Conservation (phyloP, 345 rosid species). For the Noccaea bulbosa region DNA sequence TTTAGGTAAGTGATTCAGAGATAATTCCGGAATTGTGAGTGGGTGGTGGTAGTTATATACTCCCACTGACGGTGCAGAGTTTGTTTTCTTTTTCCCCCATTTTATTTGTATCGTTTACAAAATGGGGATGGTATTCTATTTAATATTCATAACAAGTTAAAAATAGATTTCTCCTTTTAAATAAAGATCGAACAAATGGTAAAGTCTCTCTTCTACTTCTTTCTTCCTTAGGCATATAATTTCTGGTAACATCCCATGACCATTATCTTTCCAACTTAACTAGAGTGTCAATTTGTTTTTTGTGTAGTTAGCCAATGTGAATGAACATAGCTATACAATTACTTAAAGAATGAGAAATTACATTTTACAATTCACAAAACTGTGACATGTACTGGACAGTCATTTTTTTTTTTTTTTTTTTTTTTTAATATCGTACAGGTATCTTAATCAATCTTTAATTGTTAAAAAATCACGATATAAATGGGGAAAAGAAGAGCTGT, state of each 20-base stretch:
- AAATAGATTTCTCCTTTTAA: not conserved
- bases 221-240: not conserved
- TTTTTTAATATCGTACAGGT: too few relatives aligned
- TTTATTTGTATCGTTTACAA: not conserved
- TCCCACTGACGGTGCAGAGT: constrained; percentile 17
- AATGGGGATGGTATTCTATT: not conserved
- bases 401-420: too few relatives aligned
- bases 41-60: constrained; percentile 38
- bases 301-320: not conserved
- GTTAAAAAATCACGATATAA: not conserved
- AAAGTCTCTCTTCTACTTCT: not conserved
- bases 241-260: constrained; percentile 21
- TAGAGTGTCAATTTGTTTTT: not conserved
- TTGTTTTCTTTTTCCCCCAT: constrained; percentile 23
- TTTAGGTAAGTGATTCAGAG: constrained; percentile 36
- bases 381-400: not conserved
- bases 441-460: not conserved
- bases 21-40: constrained; percentile 39
- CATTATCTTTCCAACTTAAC: not conserved
- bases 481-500: not conserved
- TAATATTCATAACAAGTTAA: not conserved
- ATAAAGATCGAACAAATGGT: too few relatives aligned
- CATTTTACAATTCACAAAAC: not conserved
- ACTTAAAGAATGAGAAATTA: not conserved
- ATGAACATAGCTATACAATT: not conserved